A percentile compares a stretch with the other conserved stretches of the same genome.
Conservation (phyloP, 306 rosid species). For the Glycine tomentella region DNA sequence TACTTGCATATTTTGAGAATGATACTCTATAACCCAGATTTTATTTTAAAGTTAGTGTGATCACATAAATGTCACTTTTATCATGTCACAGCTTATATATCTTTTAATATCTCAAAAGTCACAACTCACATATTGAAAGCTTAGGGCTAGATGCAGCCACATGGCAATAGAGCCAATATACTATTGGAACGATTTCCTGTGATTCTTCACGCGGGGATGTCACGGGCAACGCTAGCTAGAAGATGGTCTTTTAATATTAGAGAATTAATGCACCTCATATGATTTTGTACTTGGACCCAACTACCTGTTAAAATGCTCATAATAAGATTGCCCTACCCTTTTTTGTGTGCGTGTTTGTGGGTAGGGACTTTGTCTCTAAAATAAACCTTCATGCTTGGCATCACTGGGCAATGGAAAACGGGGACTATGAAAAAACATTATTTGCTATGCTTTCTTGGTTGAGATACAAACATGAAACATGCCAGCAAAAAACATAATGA, state of each 20-base stretch:
- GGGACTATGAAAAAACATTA: not conserved
- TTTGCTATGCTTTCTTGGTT: conserved; percentile 28
- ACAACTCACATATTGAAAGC: not conserved
- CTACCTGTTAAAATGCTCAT: conserved; percentile 23
- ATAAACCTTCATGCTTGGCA: conserved; percentile 40
- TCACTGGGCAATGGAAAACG: conserved; percentile 27
- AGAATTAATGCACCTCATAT: conserved; percentile 14
- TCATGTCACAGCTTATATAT: not conserved
- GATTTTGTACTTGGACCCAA: conserved; percentile 29
- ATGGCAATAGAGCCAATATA: not conserved
- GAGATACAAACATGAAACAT: conserved; percentile 5
- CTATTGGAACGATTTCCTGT: conserved; percentile 15
- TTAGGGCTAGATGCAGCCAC: conserved; percentile 26
- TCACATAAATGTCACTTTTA: not conserved
- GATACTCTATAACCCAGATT: too few species aligned
- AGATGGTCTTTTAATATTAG: not conserved
- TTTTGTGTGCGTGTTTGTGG: conserved; percentile 12
- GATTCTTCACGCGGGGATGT: conserved; percentile 43
- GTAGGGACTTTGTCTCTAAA: conserved; percentile 20
- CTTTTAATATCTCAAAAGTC: not conserved
- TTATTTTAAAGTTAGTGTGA: not conserved
- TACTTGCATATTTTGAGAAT: too few species aligned
- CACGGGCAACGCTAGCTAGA: conserved; percentile 10
- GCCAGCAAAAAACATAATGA: conserved; percentile 23
- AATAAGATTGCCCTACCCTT: conserved; percentile 35